These are phyloP conservation scores for Cicer chorassanicum DNA, from an alignment of 306 rosid genomes.

Conservation along the genomic window DNA sequence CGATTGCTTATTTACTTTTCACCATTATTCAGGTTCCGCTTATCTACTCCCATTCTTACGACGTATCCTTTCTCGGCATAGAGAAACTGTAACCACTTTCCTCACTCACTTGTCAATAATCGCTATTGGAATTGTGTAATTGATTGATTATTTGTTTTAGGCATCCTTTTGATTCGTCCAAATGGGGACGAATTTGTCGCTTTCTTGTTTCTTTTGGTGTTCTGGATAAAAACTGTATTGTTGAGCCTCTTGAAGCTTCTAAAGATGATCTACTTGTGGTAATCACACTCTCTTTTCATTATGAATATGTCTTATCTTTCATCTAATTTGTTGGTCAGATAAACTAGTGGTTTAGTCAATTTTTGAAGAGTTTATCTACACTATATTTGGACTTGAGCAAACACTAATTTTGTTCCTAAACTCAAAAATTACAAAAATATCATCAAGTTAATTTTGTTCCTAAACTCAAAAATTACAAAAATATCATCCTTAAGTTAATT, in stretches of 20 bases:
- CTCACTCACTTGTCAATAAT: background rate
- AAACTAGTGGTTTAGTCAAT: background rate
- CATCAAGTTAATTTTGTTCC: too few relatives aligned
- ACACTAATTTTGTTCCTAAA: too few relatives aligned
- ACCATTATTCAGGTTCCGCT: conserved; percentile 77
- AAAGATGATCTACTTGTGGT: conserved; percentile 89
- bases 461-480: too few relatives aligned
- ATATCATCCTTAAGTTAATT: too few relatives aligned
- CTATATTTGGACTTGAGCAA: background rate
- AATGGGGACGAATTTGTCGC: conserved; percentile 83
- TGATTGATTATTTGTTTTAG: conserved; percentile 49
- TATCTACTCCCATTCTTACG: conserved; percentile 74
- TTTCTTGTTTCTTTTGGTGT: conserved; percentile 64
- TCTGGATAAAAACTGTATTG: conserved; percentile 55
- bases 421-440: too few relatives aligned
- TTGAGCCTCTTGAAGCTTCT: conserved; percentile 90
- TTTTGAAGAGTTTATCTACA: background rate
- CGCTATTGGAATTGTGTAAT: background rate
- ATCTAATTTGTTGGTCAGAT: background rate
- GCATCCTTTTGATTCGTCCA: conserved; percentile 93
- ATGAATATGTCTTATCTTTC: background rate
- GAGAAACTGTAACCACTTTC: conserved; percentile 72
- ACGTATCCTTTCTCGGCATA: conserved; percentile 80
- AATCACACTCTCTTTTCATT: conserved; percentile 19
- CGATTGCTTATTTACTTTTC: background rate